phyloP scores from a whole-genome alignment of 2,329 filamentous ascomycete genomes.

The Camillea tinctor region DNA sequence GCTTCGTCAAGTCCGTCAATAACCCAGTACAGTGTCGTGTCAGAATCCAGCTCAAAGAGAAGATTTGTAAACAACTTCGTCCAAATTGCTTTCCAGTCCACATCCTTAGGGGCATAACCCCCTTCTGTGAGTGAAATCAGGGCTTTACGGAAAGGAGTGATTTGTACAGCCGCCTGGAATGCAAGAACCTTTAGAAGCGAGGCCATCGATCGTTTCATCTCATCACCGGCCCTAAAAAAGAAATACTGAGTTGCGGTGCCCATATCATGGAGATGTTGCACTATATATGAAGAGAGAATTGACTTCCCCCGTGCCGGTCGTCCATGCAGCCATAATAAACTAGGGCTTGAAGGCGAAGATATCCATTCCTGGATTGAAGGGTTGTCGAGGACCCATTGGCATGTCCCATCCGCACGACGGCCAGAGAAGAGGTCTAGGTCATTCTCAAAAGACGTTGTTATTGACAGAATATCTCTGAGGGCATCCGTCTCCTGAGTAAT shows the following conservation, averaged over 20 bases:
- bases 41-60: conserved; percentile 2
- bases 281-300: conserved; percentile 11
- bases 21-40: conserved; percentile 11
- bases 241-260: conserved; percentile 9
- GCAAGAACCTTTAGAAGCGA: neutral
- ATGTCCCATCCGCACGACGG: conserved; percentile 9
- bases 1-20: conserved; percentile 17
- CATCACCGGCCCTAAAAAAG: conserved; percentile 9
- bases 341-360: neutral
- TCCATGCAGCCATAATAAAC: conserved; percentile 11
- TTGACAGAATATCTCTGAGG: neutral
- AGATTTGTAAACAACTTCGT: conserved; percentile 5
- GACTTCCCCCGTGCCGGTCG: conserved; percentile 15
- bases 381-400: conserved; percentile 10
- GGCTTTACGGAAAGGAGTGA: conserved; percentile 1
- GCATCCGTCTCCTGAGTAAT: neutral
- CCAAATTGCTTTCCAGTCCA: conserved; percentile 13
- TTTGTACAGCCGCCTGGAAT: conserved; percentile 3
- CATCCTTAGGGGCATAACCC: conserved; percentile 1
- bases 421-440: conserved; percentile 5
- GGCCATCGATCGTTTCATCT: conserved; percentile 6
- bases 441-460: conserved; percentile 1
- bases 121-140: neutral
- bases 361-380: neutral
- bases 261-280: conserved; percentile 6